phyloP scores from a whole-genome alignment of 306 rosid species.

The Biancaea sappan region DNA sequence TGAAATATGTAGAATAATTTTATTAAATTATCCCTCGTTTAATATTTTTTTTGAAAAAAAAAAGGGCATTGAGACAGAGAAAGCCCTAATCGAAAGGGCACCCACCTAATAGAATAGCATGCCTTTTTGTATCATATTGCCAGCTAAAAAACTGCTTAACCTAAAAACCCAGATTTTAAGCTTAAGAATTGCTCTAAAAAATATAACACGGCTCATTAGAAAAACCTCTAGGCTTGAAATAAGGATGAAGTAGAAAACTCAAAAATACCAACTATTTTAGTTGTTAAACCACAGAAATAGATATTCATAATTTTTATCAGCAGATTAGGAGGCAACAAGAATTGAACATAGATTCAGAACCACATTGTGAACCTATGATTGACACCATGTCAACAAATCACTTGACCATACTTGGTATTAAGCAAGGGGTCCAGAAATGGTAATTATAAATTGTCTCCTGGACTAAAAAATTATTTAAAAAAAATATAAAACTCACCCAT shows the following conservation, averaged over 20 bases:
- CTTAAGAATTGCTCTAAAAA: neutral
- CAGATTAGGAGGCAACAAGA: neutral
- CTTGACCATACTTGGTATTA: too few species aligned
- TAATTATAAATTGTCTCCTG: neutral
- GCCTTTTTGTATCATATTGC: neutral
- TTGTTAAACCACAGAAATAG: neutral
- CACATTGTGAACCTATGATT: neutral
- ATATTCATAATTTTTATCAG: conserved; percentile 2
- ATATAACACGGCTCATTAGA: conserved; percentile 12
- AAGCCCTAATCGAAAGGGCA: too few species aligned
- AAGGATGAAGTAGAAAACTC: conserved; percentile 4
- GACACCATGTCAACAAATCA: neutral
- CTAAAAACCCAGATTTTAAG: neutral
- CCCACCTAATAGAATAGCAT: conserved; percentile 13
- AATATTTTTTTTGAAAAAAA: too few species aligned
- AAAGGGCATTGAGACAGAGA: too few species aligned
- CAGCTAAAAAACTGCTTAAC: neutral
- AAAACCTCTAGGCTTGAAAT: conserved; percentile 28
- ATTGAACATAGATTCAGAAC: conserved; percentile 4
- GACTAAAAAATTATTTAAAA: neutral
- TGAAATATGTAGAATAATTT: too few species aligned
- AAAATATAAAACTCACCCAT: conserved; percentile 71
- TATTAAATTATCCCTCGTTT: too few species aligned
- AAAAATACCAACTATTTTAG: conserved; percentile 27
- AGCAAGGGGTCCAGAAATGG: neutral